A percentile compares a stretch with the other conserved stretches of the same genome.
Evolutionary conservation across 2,329 filamentous ascomycete genomes (phyloP).

Genomic region (Diplodia mutila): DNA sequence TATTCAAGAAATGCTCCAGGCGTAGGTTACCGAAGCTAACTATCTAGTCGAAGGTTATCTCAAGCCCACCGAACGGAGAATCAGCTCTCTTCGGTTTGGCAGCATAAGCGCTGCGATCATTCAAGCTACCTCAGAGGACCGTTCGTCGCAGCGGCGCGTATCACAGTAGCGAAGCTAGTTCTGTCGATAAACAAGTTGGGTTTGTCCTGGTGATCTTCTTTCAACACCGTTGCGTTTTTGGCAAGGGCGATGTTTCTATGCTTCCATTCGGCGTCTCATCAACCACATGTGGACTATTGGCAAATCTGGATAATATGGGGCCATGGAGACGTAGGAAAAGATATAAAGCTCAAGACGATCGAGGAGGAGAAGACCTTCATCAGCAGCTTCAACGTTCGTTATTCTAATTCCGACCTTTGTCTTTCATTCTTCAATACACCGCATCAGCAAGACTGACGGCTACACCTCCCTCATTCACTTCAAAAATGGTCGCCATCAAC

Average conservation of each 20-base stretch:
- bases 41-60: background rate
- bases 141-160: conserved; percentile 4
- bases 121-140: background rate
- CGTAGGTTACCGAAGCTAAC: background rate
- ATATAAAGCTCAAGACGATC: background rate
- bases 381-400: background rate
- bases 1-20: background rate
- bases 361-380: background rate
- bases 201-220: background rate
- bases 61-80: background rate
- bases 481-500: conserved; percentile 9
- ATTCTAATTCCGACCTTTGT: background rate
- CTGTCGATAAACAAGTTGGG: background rate
- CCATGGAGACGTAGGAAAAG: background rate
- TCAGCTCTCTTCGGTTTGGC: background rate
- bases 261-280: background rate
- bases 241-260: background rate
- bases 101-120: background rate
- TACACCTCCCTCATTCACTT: background rate
- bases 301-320: background rate
- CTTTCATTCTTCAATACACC: background rate
- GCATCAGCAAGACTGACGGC: no score
- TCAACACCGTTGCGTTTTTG: background rate
- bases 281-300: background rate
- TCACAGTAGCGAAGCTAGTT: background rate